These are phyloP conservation scores for Blastobotrys serpentis DNA, from an alignment of 1,139 yeast genomes.

Conservation along the genomic window DNA sequence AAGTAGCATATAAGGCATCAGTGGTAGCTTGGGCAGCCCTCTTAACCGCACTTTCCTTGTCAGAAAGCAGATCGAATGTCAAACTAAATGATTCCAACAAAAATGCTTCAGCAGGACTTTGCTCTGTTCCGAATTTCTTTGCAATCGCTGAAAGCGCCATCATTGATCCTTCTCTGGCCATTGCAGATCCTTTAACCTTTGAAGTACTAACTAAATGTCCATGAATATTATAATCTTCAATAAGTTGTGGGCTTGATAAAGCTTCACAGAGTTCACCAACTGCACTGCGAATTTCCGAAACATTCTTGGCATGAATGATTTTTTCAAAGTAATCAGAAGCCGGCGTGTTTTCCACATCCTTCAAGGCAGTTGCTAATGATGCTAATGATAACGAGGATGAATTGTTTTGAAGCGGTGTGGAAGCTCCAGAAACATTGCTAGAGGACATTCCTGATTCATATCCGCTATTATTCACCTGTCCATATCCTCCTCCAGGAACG, in stretches of 20 bases:
- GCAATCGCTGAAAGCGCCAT: slow-evolving; percentile 68
- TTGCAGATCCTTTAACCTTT: slow-evolving; percentile 70
- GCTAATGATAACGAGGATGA: slow-evolving; percentile 62
- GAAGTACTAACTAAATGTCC: slow-evolving; percentile 63
- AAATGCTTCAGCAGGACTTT: slow-evolving; percentile 63
- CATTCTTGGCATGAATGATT: slow-evolving; percentile 56
- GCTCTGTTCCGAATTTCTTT: slow-evolving; percentile 58
- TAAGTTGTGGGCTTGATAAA: slow-evolving; percentile 46
- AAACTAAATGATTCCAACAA: slow-evolving; percentile 55
- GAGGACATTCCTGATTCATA: slow-evolving; percentile 10
- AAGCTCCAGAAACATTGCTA: slow-evolving; percentile 7
- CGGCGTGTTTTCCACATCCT: slow-evolving; percentile 67
- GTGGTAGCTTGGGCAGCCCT: slow-evolving; percentile 64
- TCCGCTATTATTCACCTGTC: slow-evolving; percentile 6
- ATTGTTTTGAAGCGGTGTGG: slow-evolving; percentile 27
- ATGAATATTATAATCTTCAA: slow-evolving; percentile 63
- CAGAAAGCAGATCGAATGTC: slow-evolving; percentile 68
- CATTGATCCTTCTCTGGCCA: slow-evolving; percentile 74
- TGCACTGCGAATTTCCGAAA: slow-evolving; percentile 65
- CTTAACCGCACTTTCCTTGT: slow-evolving; percentile 81
- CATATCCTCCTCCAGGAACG: slow-evolving; percentile 10
- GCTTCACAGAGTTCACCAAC: slow-evolving; percentile 55
- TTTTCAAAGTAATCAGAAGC: slow-evolving; percentile 57
- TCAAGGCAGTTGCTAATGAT: slow-evolving; percentile 69
- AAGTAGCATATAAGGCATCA: slow-evolving; percentile 65